phyloP scores from a whole-genome alignment of 106 monocot genomes.

The Allium sativum region DNA sequence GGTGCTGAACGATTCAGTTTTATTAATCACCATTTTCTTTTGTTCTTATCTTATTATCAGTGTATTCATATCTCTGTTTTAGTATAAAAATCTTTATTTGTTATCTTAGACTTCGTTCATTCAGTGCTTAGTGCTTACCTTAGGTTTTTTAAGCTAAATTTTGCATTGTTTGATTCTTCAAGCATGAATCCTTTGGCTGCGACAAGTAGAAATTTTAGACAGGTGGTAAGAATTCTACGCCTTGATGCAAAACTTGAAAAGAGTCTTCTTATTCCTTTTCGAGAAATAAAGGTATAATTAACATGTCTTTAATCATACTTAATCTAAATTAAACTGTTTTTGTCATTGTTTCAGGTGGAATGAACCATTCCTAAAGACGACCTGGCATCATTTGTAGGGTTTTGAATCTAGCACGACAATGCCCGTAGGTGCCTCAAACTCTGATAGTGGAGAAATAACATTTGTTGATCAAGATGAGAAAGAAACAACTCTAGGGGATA shows the following conservation, averaged over 20 bases:
- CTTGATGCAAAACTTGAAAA: conserved; percentile 89
- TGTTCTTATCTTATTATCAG: too few relatives aligned
- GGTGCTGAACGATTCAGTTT: too few relatives aligned
- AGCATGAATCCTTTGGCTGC: conserved; percentile 84
- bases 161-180: too few relatives aligned
- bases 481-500: conserved; percentile 61
- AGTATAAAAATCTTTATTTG: too few relatives aligned
- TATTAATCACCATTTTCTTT: too few relatives aligned
- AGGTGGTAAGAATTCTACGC: too few relatives aligned
- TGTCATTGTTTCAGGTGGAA: conserved; percentile 52
- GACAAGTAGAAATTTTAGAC: conserved; percentile 90
- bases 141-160: background rate
- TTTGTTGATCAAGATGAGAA: conserved; percentile 45
- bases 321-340: background rate
- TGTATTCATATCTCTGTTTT: too few relatives aligned
- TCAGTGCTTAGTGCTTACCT: too few relatives aligned
- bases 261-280: conserved; percentile 92
- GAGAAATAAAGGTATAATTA: conserved; percentile 74
- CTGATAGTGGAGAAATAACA: conserved; percentile 47
- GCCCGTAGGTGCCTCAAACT: conserved; percentile 26
- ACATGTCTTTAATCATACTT: background rate
- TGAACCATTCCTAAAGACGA: conserved; percentile 94
- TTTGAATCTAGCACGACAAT: conserved; percentile 94
- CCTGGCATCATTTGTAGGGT: conserved; percentile 73
- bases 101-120: too few relatives aligned